A percentile compares a stretch with the other conserved stretches of the same genome.
Conservation (phyloP, 495 filamentous ascomycete genomes). For the Darksidea phi region DNA sequence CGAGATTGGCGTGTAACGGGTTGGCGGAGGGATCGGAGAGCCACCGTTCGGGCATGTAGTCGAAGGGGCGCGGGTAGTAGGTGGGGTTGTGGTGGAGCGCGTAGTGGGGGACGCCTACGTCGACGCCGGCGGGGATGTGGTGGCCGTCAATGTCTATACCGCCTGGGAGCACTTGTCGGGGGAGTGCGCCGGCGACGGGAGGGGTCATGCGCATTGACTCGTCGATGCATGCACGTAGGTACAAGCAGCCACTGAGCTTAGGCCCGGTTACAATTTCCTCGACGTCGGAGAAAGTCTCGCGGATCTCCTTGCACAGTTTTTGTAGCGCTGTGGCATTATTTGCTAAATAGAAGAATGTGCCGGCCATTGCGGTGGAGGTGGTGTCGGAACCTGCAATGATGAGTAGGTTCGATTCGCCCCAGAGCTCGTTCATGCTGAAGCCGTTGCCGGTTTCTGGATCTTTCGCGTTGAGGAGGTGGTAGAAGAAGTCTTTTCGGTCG, state of each 20-base stretch:
- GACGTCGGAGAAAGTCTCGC: conserved; percentile 50
- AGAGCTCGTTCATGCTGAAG: conserved; percentile 41
- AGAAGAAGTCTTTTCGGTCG: conserved; percentile 43
- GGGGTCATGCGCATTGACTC: conserved; percentile 69
- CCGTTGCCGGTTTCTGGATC: conserved; percentile 44
- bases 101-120: conserved; percentile 35
- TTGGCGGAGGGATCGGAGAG: conserved; percentile 19
- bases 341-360: conserved; percentile 63
- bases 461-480: conserved; percentile 39
- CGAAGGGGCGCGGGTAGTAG: conserved; percentile 35
- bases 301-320: conserved; percentile 53
- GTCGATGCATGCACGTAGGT: conserved; percentile 61
- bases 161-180: conserved; percentile 61
- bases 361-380: conserved; percentile 50
- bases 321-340: conserved; percentile 50
- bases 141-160: conserved; percentile 57
- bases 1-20: conserved; percentile 10
- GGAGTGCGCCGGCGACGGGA: conserved; percentile 59
- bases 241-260: conserved; percentile 51
- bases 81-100: conserved; percentile 34
- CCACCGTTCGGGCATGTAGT: conserved; percentile 37
- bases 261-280: conserved; percentile 55
- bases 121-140: conserved; percentile 52
- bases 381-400: conserved; percentile 44
- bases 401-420: conserved; percentile 42